A percentile compares a stretch with the other conserved stretches of the same genome.
These are phyloP conservation scores for Furcasterigmium sp. DNA, from an alignment of 2,329 filamentous ascomycete genomes.

Conservation along the genomic window DNA sequence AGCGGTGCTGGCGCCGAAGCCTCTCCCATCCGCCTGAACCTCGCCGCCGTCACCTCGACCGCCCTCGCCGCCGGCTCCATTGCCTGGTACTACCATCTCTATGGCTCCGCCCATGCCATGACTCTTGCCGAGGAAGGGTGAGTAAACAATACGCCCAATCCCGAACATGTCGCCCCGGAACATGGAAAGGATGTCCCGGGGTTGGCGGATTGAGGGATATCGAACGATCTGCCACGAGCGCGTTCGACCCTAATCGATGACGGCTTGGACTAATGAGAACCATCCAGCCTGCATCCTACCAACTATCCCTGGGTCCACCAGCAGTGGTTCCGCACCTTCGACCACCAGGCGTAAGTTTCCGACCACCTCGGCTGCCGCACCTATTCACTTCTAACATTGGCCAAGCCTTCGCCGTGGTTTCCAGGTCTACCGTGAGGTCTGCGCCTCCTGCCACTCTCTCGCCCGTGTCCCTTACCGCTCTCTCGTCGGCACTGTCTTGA, in stretches of 20 bases:
- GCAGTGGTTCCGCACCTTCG: slow-evolving; percentile 91
- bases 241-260: slow-evolving; percentile 2
- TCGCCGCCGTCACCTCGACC: slow-evolving; percentile 82
- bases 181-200: too few relatives aligned
- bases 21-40: slow-evolving; percentile 76
- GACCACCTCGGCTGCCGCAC: not conserved
- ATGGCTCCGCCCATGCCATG: slow-evolving; percentile 84
- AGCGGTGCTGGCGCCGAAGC: slow-evolving; percentile 64
- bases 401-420: slow-evolving; percentile 92
- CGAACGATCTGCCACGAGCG: slow-evolving; percentile 2
- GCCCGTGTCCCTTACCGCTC: slow-evolving; percentile 89
- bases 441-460: slow-evolving; percentile 95
- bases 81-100: slow-evolving; percentile 97
- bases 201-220: slow-evolving; percentile 11
- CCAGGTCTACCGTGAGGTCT: slow-evolving; percentile 98
- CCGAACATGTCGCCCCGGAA: not conserved
- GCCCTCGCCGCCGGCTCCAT: slow-evolving; percentile 81
- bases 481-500: slow-evolving; percentile 87
- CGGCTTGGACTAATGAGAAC: not conserved
- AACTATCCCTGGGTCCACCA: slow-evolving; percentile 94
- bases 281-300: slow-evolving; percentile 76
- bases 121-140: slow-evolving; percentile 97
- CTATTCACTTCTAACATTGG: slow-evolving; percentile 10
- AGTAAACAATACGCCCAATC: slow-evolving; percentile 40
- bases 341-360: slow-evolving; percentile 82